Base-by-base conservation (phyloP, 768 basidiomycete species). In the Naematelia aurantialba region DNA sequence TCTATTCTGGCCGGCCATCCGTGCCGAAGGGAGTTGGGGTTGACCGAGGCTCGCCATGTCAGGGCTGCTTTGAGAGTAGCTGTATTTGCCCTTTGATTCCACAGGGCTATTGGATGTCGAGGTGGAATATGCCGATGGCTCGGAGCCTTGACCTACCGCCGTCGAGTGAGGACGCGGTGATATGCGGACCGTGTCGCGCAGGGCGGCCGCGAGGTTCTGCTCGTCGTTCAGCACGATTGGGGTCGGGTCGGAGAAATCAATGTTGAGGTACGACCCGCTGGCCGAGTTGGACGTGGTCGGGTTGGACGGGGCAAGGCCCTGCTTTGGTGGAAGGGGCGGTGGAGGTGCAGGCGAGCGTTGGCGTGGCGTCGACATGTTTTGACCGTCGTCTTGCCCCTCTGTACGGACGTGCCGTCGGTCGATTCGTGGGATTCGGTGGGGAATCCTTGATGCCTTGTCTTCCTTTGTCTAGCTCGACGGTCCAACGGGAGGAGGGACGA, bases 171-270 rank as follows among this genome's bases (percentile, higher is more conserved):
- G 58, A 48, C 34, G 45, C 25, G 8, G 34, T 34, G 61, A 31
- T 22, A 65, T 65, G 13, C 56, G 59, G 5, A 65, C 63, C 10
- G 60, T 58, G 42, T 65, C 63, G 22, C 63, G 26, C 2, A 65
- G 55, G 27, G 63, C 63, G 24, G 50, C 44, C 14, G 57, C 60
- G 27, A 65, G 54, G 3, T 56, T 30, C 34, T 39, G 34, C 8
- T 39, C 34, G 8, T 39, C 34, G 34, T 39, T 17, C 34, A 39
- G 17, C 17, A 39, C 34, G 8, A 39, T 39, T 39, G 34, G 34
- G 8, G 34, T 8, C 8, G 34, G 34, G 34, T 39, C 17, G 8
- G 34, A 39, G 17, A 39, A 39, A 17, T 39, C 34, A 8, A 39
- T 39, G 48, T 50, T 50, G 48, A 25, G 22, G 48, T 24, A 27